Conservation (phyloP, 306 rosid genomes). For the Cicer judaicum region DNA sequence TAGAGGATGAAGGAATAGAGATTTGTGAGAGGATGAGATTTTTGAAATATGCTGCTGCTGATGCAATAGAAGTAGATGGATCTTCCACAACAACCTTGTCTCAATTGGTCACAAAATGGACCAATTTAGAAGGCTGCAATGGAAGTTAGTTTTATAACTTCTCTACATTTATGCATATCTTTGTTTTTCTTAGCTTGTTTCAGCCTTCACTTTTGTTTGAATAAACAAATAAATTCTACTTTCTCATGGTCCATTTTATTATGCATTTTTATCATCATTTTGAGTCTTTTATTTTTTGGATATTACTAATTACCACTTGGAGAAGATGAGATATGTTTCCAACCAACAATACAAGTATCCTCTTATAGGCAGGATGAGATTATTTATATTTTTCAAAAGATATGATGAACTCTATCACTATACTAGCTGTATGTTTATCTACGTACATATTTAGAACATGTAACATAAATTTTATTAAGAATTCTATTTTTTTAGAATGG, state of each 20-base stretch:
- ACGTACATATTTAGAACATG: no score
- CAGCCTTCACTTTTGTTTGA: neutral
- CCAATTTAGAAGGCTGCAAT: neutral
- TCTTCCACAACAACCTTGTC: conserved; percentile 43
- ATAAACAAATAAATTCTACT: neutral
- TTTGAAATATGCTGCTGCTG: conserved; percentile 21
- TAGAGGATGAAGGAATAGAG: conserved; percentile 24
- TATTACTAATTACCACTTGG: neutral
- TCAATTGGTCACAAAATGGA: conserved; percentile 44
- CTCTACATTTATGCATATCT: neutral
- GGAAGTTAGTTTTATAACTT: neutral
- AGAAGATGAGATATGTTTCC: neutral
- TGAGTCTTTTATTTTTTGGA: neutral
- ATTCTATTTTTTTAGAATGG: no score
- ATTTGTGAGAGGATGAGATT: conserved; percentile 27
- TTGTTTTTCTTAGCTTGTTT: neutral
- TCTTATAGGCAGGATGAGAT: neutral
- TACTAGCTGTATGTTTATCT: no score
- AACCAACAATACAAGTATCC: neutral
- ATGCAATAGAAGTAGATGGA: conserved; percentile 36
- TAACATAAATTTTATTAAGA: no score
- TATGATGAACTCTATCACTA: no score
- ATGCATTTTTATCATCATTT: neutral
- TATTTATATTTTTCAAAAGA: no score
- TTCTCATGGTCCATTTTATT: neutral